Conservation (phyloP, 1,139 yeast genomes). For the Diutina ranongensis region DNA sequence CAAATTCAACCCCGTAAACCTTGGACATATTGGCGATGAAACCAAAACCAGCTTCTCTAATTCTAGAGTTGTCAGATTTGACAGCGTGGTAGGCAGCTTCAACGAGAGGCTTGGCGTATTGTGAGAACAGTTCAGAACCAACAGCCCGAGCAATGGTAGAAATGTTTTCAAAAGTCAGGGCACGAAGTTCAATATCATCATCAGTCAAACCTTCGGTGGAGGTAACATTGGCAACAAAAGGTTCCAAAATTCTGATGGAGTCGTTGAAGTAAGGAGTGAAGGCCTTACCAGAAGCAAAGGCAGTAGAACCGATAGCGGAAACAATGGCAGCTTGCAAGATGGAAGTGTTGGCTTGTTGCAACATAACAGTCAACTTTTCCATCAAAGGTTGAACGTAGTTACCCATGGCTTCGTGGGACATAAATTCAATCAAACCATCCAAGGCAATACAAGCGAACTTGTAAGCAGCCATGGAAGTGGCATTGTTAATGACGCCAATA, state of each 20-base stretch:
- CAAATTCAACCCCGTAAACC: slow-evolving; percentile 84
- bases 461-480: slow-evolving; percentile 75
- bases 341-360: slow-evolving; percentile 52
- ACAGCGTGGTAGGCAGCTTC: slow-evolving; percentile 80
- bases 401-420: slow-evolving; percentile 77
- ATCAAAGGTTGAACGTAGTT: slow-evolving; percentile 79
- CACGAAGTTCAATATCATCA: slow-evolving; percentile 77
- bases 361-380: slow-evolving; percentile 79
- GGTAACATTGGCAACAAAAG: slow-evolving; percentile 57
- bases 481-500: slow-evolving; percentile 76
- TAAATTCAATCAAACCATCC: slow-evolving; percentile 85
- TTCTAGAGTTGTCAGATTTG: slow-evolving; percentile 66
- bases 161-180: slow-evolving; percentile 83
- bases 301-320: slow-evolving; percentile 94
- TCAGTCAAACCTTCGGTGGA: slow-evolving; percentile 61
- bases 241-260: slow-evolving; percentile 72
- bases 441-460: slow-evolving; percentile 85
- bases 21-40: slow-evolving; percentile 90
- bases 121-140: slow-evolving; percentile 77
- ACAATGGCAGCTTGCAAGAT: slow-evolving; percentile 81
- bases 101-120: slow-evolving; percentile 80
- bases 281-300: slow-evolving; percentile 85
- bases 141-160: slow-evolving; percentile 96
- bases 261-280: slow-evolving; percentile 78
- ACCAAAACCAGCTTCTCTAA: slow-evolving; percentile 93